Conservation (phyloP, 2,329 filamentous ascomycete species). For the Rasamsonia emersonii region DNA sequence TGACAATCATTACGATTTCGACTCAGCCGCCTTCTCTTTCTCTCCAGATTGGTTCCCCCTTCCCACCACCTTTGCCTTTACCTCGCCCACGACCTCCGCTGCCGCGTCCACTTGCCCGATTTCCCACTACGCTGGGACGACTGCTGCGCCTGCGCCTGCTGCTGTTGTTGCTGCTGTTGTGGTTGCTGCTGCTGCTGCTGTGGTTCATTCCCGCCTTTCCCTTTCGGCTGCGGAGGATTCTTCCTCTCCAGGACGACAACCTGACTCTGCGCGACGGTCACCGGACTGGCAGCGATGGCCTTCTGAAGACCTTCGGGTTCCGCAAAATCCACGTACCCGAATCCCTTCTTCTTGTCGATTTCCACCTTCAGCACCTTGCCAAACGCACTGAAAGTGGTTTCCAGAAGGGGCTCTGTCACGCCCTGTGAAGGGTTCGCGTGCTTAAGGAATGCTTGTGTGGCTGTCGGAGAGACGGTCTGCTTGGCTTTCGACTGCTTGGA, state of each 20-base stretch:
- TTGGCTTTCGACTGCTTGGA: slow-evolving; percentile 23
- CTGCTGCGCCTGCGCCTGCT: background rate
- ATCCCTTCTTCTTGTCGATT: slow-evolving; percentile 90
- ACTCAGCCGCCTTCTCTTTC: slow-evolving; percentile 3
- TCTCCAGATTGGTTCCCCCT: slow-evolving; percentile 4
- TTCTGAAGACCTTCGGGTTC: slow-evolving; percentile 64
- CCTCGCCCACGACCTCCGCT: background rate
- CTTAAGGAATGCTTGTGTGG: slow-evolving; percentile 59
- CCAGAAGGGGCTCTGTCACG: slow-evolving; percentile 72
- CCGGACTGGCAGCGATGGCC: slow-evolving; percentile 71
- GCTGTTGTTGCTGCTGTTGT: slow-evolving; percentile 1
- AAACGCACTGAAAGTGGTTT: slow-evolving; percentile 63
- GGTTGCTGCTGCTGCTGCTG: slow-evolving; percentile 3
- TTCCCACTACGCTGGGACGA: background rate
- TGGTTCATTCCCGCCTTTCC: slow-evolving; percentile 5
- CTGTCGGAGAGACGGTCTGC: slow-evolving; percentile 14
- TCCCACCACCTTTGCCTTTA: no score
- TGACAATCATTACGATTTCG: background rate
- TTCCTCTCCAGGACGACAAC: slow-evolving; percentile 71
- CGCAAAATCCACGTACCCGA: slow-evolving; percentile 85
- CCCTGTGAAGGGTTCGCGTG: slow-evolving; percentile 84
- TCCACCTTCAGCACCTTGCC: slow-evolving; percentile 72
- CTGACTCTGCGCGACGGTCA: slow-evolving; percentile 73
- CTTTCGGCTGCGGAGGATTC: slow-evolving; percentile 8
- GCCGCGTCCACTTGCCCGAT: background rate